A percentile compares a stretch with the other conserved stretches of the same genome.
phyloP scores from a whole-genome alignment of 2,329 filamentous ascomycete species.

The Phaeosphaeria sp. region DNA sequence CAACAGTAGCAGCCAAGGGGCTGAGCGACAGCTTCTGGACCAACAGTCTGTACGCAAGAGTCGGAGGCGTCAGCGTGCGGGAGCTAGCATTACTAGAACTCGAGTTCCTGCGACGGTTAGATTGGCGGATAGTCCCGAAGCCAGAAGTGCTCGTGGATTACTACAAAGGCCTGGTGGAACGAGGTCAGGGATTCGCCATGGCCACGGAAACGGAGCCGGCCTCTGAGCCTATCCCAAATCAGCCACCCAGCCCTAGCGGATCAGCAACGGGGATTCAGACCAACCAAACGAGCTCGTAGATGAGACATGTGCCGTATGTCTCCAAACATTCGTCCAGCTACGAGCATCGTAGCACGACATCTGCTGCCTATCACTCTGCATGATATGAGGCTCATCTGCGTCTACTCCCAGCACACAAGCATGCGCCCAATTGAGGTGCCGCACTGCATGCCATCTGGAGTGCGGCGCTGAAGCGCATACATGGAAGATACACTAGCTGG shows the following conservation, averaged over 20 bases:
- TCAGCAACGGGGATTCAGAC: constrained; percentile 32
- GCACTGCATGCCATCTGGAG: neutral
- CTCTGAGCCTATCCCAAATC: constrained; percentile 13
- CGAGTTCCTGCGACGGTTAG: constrained; percentile 88
- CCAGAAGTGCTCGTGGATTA: constrained; percentile 94
- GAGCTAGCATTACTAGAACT: constrained; percentile 91
- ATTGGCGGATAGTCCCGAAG: constrained; percentile 97
- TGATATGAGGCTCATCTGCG: neutral
- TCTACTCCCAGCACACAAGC: neutral
- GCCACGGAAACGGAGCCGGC: constrained; percentile 34
- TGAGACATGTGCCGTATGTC: neutral
- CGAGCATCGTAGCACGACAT: neutral
- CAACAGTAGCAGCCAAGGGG: constrained; percentile 94
- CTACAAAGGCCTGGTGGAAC: constrained; percentile 82
- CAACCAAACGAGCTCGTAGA: constrained; percentile 24
- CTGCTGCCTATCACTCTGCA: neutral
- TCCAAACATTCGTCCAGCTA: neutral
- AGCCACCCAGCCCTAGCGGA: constrained; percentile 17
- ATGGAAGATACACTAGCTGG: constrained; percentile 18
- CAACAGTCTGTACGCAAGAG: constrained; percentile 92
- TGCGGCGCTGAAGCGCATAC: neutral
- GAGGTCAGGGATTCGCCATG: constrained; percentile 66
- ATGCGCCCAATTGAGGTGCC: neutral
- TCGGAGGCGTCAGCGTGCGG: constrained; percentile 88
- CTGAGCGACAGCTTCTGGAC: constrained; percentile 98